Evolutionary conservation across 1,139 yeast species (phyloP).

Genomic region (Yamadazyma dushanensis): DNA sequence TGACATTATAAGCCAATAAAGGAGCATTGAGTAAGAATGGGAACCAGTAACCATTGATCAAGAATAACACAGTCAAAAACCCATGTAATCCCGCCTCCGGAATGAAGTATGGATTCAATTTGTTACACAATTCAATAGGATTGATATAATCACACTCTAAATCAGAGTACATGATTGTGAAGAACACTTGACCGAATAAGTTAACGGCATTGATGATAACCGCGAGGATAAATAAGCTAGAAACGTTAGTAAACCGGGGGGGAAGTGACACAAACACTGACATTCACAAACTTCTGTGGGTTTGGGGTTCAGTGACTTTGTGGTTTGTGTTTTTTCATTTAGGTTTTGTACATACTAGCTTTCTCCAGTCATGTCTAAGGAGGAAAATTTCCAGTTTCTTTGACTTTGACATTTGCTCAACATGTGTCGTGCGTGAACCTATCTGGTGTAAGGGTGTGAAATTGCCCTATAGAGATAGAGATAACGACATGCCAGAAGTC

Average conservation of each 20-base stretch:
- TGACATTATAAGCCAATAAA: conserved; percentile 75
- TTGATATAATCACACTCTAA: conserved; percentile 94
- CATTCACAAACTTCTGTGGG: not conserved
- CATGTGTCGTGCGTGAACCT: conserved; percentile 3
- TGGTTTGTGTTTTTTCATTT: not conserved
- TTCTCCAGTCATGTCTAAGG: conserved; percentile 27
- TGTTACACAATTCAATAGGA: conserved; percentile 94
- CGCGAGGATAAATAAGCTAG: conserved; percentile 76
- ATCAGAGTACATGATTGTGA: conserved; percentile 91
- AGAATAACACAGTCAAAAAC: conserved; percentile 64
- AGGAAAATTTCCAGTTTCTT: not conserved
- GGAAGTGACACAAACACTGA: not conserved
- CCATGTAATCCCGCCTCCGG: conserved; percentile 93
- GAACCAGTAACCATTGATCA: conserved; percentile 92
- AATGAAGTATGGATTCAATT: conserved; percentile 81
- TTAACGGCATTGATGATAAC: conserved; percentile 82
- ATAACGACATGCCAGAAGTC: no score
- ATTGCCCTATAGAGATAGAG: not conserved
- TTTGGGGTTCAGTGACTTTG: not conserved
- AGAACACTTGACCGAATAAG: conserved; percentile 87
- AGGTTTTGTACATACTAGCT: conserved; percentile 30
- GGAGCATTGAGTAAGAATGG: conserved; percentile 86
- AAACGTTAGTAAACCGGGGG: conserved; percentile 8
- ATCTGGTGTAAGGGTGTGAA: not conserved
- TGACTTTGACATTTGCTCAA: not conserved